Percentiles rank a stretch among this genome's conserved stretches.
Evolutionary conservation across 805 yeast species (phyloP).

Genomic region (Pichia cabralensis): DNA sequence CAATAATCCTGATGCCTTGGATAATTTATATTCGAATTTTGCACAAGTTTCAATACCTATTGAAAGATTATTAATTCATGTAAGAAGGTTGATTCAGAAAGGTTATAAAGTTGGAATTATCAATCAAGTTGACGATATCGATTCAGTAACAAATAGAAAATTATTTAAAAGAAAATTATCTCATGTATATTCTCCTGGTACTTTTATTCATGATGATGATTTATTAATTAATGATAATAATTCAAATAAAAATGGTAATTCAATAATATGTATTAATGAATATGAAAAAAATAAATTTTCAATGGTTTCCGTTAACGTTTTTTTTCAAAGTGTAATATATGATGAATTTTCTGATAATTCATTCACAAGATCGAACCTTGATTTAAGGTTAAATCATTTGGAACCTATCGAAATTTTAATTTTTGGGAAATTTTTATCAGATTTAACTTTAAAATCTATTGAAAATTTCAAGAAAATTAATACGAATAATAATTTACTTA

Average conservation of each 20-base stretch:
- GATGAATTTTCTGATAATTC: conserved; percentile 66
- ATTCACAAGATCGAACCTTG: conserved; percentile 47
- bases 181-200: conserved; percentile 70
- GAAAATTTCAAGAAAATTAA: conserved; percentile 12
- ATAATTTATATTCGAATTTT: conserved; percentile 43
- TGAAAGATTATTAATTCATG: conserved; percentile 59
- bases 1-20: conserved; percentile 29
- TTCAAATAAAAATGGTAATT: conserved; percentile 25
- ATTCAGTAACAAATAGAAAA: conserved; percentile 36
- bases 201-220: conserved; percentile 54
- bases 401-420: conserved; percentile 68
- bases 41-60: conserved; percentile 87
- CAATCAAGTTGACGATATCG: conserved; percentile 53
- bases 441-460: conserved; percentile 23
- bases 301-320: conserved; percentile 56
- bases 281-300: conserved; percentile 21
- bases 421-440: conserved; percentile 28
- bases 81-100: conserved; percentile 57
- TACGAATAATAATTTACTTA: conserved; percentile 1
- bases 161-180: conserved; percentile 64
- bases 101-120: conserved; percentile 85
- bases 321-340: conserved; percentile 65
- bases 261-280: conserved; percentile 37
- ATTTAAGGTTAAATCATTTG: conserved; percentile 63
- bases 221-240: too few species aligned